Base-by-base conservation (phyloP, 805 yeast species). In the Ogataea haglerorum region DNA sequence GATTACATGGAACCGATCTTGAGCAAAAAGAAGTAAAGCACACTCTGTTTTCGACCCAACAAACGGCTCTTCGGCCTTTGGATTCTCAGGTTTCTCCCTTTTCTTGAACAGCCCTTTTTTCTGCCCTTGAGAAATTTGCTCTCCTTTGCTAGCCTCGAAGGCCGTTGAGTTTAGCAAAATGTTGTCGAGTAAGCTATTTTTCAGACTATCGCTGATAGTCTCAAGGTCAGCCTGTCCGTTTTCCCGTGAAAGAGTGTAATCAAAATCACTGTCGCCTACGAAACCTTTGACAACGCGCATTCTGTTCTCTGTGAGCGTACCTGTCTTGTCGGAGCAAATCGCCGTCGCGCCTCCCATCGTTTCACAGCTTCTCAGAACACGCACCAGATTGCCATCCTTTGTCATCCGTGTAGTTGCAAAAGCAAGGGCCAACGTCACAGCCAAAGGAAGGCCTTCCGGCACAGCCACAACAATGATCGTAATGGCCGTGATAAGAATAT, bases 311-410 rank as follows among this genome's bases (percentile, higher is more conserved):
- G 99, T 93, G 42, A 93, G 72, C 10, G 99, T 93, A 45, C 99
- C 99, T 1, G 99, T 93, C 63, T 93, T 91, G 67, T 93, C 99
- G 0, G 97, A 89, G 64, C 99, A 93, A 37, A 93, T 74, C 4
- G 96, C 93, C 10, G 98, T 93, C 2, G 97, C 99, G 34, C 95
- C 88, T 30, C 99, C 99, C 98, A 93, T 91, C 13, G 96, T 93
- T 65, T 93, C 99, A 73, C 99, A 93, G 33, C 95, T 82, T 56
- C 82, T 82, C 51, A 93, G 70, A 8, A 88, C 95, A 54, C 99
- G 80, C n/a, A 93, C 99, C 55, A 93, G 70, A 60, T 91, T 91
- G 48, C 95, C 95, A 61, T 93, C 96, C 61, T 85, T 85, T 15
- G 95, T 89, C 99, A 93, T 93, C 64, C 98, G 77, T 8, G 96